Conservation (phyloP, 139 green algal genomes). For the Spirogloea muscicola region DNA sequence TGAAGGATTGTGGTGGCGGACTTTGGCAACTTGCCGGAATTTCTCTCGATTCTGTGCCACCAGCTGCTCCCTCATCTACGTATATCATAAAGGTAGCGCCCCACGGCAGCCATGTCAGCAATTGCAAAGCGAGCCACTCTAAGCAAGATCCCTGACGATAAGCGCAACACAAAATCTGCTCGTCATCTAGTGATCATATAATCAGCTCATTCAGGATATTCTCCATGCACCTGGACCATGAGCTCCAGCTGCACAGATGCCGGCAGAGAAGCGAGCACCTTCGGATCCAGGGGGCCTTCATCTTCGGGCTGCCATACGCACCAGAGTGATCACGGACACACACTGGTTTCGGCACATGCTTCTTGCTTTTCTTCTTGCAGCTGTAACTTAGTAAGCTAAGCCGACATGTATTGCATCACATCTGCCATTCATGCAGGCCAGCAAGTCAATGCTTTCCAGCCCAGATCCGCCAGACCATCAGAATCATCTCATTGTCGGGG, state of each 20-base stretch:
- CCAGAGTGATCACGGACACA: not conserved
- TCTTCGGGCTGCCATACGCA: constrained; percentile 7
- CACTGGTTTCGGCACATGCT: not conserved
- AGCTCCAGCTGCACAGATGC: constrained; percentile 51
- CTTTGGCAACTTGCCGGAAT: constrained; percentile 36
- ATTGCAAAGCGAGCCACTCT: not conserved
- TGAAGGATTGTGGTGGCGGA: too few relatives aligned
- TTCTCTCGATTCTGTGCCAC: constrained; percentile 49
- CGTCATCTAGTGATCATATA: not conserved
- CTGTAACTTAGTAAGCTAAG: too few relatives aligned
- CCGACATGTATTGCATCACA: too few relatives aligned
- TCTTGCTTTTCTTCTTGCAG: not conserved
- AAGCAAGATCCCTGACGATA: not conserved
- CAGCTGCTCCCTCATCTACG: constrained; percentile 41
- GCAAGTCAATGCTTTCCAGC: not conserved
- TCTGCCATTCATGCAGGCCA: not conserved
- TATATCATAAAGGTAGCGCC: not conserved
- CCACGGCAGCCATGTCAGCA: not conserved
- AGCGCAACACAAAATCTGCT: not conserved
- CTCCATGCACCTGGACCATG: constrained; percentile 42
- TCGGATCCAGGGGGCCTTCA: constrained; percentile 30
- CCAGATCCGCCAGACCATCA: not conserved
- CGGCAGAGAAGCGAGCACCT: constrained; percentile 44
- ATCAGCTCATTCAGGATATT: not conserved
- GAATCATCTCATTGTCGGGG: too few relatives aligned